Evolutionary conservation across 305 asterid genomes (phyloP).

Genomic region (Fraxinus velutina): DNA sequence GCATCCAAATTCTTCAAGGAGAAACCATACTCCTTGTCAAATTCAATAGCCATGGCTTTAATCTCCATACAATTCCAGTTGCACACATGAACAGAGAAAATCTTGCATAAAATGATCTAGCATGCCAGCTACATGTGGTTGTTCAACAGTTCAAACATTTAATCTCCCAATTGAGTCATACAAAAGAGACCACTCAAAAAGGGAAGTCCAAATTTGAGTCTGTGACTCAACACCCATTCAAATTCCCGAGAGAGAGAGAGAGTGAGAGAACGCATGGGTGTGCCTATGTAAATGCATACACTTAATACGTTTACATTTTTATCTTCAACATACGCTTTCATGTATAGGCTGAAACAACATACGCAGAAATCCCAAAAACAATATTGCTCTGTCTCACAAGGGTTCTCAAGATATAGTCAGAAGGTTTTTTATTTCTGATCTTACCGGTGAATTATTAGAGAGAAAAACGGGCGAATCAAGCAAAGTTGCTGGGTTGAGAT

Average conservation of each 20-base stretch:
- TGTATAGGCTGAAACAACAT: background rate
- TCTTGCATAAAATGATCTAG: background rate
- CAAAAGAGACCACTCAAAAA: background rate
- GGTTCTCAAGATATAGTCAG: background rate
- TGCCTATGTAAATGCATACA: background rate
- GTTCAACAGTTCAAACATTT: background rate
- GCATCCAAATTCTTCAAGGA: background rate
- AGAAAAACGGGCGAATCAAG: slow-evolving; percentile 89
- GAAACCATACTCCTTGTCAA: background rate
- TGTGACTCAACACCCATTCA: background rate
- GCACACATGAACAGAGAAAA: background rate
- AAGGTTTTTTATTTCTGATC: background rate
- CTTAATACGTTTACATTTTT: background rate
- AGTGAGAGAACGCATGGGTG: background rate
- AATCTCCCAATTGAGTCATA: background rate
- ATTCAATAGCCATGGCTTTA: background rate
- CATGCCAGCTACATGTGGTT: background rate
- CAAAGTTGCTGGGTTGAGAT: slow-evolving; percentile 75
- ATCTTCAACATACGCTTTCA: background rate
- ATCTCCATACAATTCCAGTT: background rate
- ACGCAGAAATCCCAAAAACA: background rate
- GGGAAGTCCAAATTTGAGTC: background rate
- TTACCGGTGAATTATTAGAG: slow-evolving; percentile 61
- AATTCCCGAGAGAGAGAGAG: background rate
- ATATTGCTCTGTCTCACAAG: background rate